Base-by-base conservation (phyloP, 495 filamentous ascomycete species). In the Penicillium maclennaniae region DNA sequence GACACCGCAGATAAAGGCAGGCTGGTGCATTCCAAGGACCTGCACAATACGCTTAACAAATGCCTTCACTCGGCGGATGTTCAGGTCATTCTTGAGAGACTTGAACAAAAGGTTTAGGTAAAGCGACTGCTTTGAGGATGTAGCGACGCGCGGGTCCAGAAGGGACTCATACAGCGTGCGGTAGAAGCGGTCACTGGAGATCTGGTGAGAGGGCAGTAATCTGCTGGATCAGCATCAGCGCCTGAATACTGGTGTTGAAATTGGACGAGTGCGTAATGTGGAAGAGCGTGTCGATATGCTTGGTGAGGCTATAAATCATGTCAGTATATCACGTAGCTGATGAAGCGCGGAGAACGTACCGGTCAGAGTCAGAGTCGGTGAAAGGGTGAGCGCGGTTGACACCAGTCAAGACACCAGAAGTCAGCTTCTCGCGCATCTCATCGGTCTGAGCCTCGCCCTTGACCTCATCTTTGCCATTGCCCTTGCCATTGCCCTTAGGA, bases 211-310 rank as follows among this genome's bases (percentile, higher is more conserved):
- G 15, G 15, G 83, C 69, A 6, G 89, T 87, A 26, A 98, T 80
- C 67, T 97, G 95, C 66, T 97, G 93, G 55, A 98, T 93, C 48
- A 98, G 76, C 84, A 96, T 89, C 50, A 98, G 75, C 31, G 93
- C 93, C 68, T 97, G 93, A 26, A 98, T 88, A 63, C 90, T 92
- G 7, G 95, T 98, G 73, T 97, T 97, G 77, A 98, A 97, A 66
- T 97, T 98, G 12, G 93, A 90, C 0, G 93, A 97, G 68, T 98
- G 92, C 0, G 93, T 95, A 56, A 98, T 92, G 58, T 83, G 81
- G 78, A 97, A 98, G 27, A 98, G 75, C 4, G 91, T 95, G 64
- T 97, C 88, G 52, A 97, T 81, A 55, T 97, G 92, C 51, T 86
- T 86, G 55, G 92, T 87, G 50, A 97, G 80, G 27, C 80, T 83